Conservation (phyloP, 352 stramenopile genomes). For the Phytophthora quininea region DNA sequence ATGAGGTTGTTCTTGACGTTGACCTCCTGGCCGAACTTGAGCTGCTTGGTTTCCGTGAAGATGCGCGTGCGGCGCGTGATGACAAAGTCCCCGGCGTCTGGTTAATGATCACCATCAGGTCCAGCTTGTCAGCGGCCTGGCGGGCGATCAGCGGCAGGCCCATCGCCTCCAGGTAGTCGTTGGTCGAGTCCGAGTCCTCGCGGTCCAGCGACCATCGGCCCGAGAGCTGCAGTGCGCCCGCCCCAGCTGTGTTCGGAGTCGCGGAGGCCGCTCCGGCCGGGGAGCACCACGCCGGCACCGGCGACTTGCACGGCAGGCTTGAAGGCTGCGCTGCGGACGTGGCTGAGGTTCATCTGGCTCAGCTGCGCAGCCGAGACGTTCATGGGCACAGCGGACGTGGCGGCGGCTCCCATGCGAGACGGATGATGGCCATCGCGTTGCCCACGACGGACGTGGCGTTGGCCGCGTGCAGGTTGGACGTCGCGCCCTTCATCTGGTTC, state of each 20-base stretch:
- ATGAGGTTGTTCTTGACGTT: constrained; percentile 91
- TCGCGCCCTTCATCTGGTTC: constrained; percentile 48
- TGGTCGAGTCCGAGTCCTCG: constrained; percentile 90
- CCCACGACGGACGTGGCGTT: constrained; percentile 83
- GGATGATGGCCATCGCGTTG: constrained; percentile 81
- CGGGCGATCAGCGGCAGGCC: constrained; percentile 85
- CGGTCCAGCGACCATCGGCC: constrained; percentile 86
- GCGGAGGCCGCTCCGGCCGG: constrained; percentile 29
- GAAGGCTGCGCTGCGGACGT: constrained; percentile 73
- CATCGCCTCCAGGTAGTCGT: constrained; percentile 91
- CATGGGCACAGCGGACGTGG: constrained; percentile 26
- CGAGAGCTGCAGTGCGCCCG: constrained; percentile 80
- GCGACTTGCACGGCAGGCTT: constrained; percentile 56
- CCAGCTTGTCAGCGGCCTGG: constrained; percentile 87
- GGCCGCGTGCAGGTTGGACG: constrained; percentile 79
- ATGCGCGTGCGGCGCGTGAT: constrained; percentile 90
- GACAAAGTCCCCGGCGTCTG: constrained; percentile 83
- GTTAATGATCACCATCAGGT: constrained; percentile 90
- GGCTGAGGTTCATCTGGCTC: constrained; percentile 58
- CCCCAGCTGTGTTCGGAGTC: constrained; percentile 75
- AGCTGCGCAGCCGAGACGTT: constrained; percentile 38
- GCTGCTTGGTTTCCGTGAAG: constrained; percentile 89
- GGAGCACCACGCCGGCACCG: constrained; percentile 33
- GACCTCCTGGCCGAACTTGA: constrained; percentile 88
- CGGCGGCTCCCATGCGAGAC: constrained; percentile 38